Conservation (phyloP, 352 stramenopile species). For the Pythium dissimile region DNA sequence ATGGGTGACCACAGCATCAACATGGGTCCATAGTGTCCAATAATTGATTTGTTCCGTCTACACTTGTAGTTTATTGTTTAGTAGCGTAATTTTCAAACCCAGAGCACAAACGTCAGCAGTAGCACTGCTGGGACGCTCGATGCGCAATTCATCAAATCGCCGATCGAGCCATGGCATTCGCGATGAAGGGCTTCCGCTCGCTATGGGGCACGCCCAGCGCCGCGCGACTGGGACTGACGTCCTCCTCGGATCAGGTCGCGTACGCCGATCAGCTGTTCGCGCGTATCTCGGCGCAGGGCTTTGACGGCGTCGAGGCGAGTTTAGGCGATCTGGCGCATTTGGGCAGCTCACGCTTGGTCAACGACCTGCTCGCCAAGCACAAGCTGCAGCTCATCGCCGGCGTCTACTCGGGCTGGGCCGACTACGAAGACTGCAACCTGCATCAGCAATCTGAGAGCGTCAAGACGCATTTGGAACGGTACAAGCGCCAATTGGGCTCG, state of each 20-base stretch:
- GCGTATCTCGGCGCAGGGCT: slow-evolving; percentile 45
- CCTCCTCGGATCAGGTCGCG: not conserved
- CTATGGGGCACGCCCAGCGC: slow-evolving; percentile 48
- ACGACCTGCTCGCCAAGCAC: slow-evolving; percentile 41
- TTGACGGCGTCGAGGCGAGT: slow-evolving; percentile 69
- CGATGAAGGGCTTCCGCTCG: slow-evolving; percentile 50
- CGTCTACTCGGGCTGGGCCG: slow-evolving; percentile 67
- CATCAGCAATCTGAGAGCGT: slow-evolving; percentile 55
- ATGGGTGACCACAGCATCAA: not conserved
- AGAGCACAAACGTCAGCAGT: slow-evolving; percentile 1
- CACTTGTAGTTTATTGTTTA: not conserved
- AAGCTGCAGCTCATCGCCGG: slow-evolving; percentile 58
- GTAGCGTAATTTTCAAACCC: not conserved
- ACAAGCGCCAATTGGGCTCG: slow-evolving; percentile 30
- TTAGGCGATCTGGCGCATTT: slow-evolving; percentile 51
- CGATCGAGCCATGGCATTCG: slow-evolving; percentile 11
- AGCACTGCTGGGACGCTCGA: not conserved
- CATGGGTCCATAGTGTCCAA: not conserved
- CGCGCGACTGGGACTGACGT: slow-evolving; percentile 22
- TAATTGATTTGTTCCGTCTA: not conserved
- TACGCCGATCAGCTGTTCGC: slow-evolving; percentile 34
- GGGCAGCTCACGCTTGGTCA: slow-evolving; percentile 34
- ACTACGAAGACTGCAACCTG: slow-evolving; percentile 60
- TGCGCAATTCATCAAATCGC: not conserved
- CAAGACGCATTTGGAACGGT: slow-evolving; percentile 33